Percentiles rank a stretch among this genome's conserved stretches.
phyloP scores from a whole-genome alignment of 164 flowering plant species.

The Stephania yunnanensis region DNA sequence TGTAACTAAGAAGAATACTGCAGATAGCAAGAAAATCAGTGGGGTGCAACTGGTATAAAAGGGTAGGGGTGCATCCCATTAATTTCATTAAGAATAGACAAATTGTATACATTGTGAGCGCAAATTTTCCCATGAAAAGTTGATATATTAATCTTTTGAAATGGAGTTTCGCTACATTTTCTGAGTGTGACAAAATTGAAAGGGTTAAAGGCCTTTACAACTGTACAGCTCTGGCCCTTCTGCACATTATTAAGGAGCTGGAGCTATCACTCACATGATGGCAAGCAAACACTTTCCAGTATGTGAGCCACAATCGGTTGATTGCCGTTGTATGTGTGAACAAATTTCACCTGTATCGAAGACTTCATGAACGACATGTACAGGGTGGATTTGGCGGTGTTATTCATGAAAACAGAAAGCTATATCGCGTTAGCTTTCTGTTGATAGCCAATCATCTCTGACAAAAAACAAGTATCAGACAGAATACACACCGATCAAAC shows the following conservation, averaged over 20 bases:
- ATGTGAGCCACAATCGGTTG: not conserved
- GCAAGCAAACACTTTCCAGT: not conserved
- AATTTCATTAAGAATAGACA: not conserved
- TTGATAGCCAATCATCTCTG: not conserved
- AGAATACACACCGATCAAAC: no score
- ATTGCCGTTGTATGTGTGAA: not conserved
- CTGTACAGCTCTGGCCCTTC: slow-evolving; percentile 21
- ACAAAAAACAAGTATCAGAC: not conserved
- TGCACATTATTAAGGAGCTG: slow-evolving; percentile 8
- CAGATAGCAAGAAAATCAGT: slow-evolving; percentile 22
- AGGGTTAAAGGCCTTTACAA: slow-evolving; percentile 7
- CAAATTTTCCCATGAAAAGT: not conserved
- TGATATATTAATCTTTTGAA: not conserved
- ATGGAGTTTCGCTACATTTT: slow-evolving; percentile 12
- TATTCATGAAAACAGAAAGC: no score
- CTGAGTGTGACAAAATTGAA: not conserved
- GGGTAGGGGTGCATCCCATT: not conserved
- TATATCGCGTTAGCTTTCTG: not conserved
- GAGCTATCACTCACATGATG: not conserved
- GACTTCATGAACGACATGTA: not conserved
- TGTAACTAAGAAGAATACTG: slow-evolving; percentile 30
- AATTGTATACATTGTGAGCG: no score
- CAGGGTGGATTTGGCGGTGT: not conserved
- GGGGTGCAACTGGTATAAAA: slow-evolving; percentile 18
- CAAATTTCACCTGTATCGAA: not conserved